phyloP scores from a whole-genome alignment of 208 protist genomes.

The Naegleria fowleri region DNA sequence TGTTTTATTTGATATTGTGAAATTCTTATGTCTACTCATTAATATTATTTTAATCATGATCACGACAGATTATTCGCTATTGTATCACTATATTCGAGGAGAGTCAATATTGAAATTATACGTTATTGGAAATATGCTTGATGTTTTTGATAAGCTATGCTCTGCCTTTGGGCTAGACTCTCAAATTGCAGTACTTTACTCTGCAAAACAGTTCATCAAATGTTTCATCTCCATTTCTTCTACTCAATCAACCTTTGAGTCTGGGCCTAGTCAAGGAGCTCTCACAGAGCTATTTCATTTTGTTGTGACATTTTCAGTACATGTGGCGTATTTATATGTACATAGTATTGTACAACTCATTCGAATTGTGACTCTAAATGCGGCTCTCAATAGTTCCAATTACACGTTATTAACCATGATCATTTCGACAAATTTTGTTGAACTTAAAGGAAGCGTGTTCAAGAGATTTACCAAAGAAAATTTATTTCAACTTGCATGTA shows the following conservation, averaged over 20 bases:
- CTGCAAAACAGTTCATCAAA: not conserved
- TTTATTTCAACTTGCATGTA: conserved; percentile 66
- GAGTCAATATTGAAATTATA: conserved; percentile 85
- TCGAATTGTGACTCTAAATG: conserved; percentile 79
- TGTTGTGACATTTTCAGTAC: not conserved
- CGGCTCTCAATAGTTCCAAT: conserved; percentile 80
- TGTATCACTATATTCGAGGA: conserved; percentile 73
- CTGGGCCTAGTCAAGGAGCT: not conserved
- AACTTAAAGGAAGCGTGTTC: conserved; percentile 84
- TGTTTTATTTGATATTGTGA: not conserved
- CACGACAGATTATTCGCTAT: conserved; percentile 47
- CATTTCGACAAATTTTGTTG: conserved; percentile 80
- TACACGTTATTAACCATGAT: conserved; percentile 80
- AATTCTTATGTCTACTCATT: not conserved
- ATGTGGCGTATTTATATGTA: conserved; percentile 38
- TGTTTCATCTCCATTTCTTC: not conserved
- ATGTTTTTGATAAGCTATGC: conserved; percentile 77
- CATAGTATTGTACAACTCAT: conserved; percentile 71
- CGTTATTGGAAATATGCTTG: conserved; percentile 85
- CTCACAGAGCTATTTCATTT: not conserved
- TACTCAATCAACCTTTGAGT: not conserved
- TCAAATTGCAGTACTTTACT: conserved; percentile 66
- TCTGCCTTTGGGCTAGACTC: conserved; percentile 78
- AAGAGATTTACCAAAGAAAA: conserved; percentile 75
- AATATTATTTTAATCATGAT: not conserved